phyloP scores from a whole-genome alignment of 208 protist genomes.

The Phytomonas sp. region DNA sequence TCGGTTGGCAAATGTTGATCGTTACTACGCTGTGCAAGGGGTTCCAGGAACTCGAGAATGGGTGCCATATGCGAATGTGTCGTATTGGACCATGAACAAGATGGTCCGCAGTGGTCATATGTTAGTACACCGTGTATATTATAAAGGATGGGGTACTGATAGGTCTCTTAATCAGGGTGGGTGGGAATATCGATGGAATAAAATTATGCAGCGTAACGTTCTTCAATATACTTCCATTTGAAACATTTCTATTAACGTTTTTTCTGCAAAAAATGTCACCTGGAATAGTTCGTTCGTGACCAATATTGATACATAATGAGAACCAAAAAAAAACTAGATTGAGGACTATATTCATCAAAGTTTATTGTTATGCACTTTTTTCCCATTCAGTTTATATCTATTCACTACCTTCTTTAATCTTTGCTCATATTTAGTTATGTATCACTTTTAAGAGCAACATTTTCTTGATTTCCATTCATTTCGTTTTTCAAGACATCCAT shows the following conservation, averaged over 20 bases:
- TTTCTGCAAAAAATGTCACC: not conserved
- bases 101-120: constrained; percentile 78
- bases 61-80: constrained; percentile 86
- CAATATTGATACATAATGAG: not conserved
- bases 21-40: constrained; percentile 75
- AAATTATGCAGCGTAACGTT: constrained; percentile 81
- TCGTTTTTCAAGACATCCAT: not conserved
- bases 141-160: constrained; percentile 79
- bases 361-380: not conserved
- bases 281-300: not conserved
- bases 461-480: constrained; percentile 8
- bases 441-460: constrained; percentile 10
- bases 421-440: not conserved
- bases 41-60: constrained; percentile 77
- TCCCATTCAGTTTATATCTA: not conserved
- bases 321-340: not conserved
- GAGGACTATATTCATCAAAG: not conserved
- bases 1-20: constrained; percentile 78
- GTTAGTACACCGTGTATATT: constrained; percentile 84
- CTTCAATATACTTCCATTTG: constrained; percentile 60
- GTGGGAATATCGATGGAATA: constrained; percentile 89
- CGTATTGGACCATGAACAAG: constrained; percentile 88
- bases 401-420: not conserved
- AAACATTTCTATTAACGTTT: constrained; percentile 1
- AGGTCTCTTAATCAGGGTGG: constrained; percentile 70